phyloP scores from a whole-genome alignment of 1,284 basidiomycete species.

The Coriolopsis trogii region DNA sequence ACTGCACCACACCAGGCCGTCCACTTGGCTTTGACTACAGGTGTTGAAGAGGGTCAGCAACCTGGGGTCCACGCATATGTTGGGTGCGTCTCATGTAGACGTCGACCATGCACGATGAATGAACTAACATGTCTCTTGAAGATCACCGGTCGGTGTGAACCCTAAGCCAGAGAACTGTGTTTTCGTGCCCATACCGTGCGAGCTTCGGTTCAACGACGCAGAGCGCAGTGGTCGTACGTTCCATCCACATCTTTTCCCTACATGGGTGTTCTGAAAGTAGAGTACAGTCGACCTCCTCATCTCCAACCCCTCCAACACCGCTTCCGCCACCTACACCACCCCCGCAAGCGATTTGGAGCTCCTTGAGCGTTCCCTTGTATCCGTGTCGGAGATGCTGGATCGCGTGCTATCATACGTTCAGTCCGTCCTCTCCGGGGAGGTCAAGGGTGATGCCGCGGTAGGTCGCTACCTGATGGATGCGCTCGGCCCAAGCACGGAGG shows the following conservation, averaged over 20 bases:
- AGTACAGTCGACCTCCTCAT: constrained; percentile 76
- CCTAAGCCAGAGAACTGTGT: constrained; percentile 92
- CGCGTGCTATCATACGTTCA: constrained; percentile 88
- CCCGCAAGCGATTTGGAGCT: constrained; percentile 65
- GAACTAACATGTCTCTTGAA: constrained; percentile 32
- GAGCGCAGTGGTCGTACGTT: constrained; percentile 85
- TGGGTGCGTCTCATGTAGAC: constrained; percentile 53
- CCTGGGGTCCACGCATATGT: constrained; percentile 89
- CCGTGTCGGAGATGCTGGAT: constrained; percentile 81
- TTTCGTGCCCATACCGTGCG: constrained; percentile 86
- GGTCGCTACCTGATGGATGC: constrained; percentile 95
- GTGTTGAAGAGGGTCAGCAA: constrained; percentile 68
- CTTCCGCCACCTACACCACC: constrained; percentile 51
- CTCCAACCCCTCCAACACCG: constrained; percentile 40
- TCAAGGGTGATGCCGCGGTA: constrained; percentile 83
- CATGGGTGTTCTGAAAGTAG: not conserved
- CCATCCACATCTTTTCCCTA: not conserved
- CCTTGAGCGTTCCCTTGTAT: constrained; percentile 72
- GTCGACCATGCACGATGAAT: not conserved
- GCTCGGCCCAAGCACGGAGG: constrained; percentile 68
- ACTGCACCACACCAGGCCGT: constrained; percentile 89
- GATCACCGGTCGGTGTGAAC: constrained; percentile 82
- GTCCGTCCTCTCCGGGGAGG: constrained; percentile 78
- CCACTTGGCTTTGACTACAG: constrained; percentile 92
- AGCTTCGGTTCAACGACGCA: constrained; percentile 79